Percentiles rank a stretch among this genome's conserved stretches.
These are phyloP conservation scores for Pueraria montana DNA, from an alignment of 306 rosid species.

Conservation along the genomic window DNA sequence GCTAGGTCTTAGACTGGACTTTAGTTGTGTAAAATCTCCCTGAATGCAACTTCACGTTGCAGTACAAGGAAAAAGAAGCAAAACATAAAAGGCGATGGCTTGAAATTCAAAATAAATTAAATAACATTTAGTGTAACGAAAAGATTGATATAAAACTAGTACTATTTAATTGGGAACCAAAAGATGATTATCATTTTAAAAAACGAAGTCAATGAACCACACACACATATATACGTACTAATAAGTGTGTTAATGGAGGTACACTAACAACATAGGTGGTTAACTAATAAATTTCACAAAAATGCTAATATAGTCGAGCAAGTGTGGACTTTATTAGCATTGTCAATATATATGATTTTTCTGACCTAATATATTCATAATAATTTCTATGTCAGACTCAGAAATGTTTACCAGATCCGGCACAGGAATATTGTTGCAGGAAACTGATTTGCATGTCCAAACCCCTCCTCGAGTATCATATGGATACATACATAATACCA, in stretches of 20 bases:
- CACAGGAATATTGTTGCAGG: constrained; percentile 39
- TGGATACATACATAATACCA: background rate
- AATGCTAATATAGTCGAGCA: constrained; percentile 32
- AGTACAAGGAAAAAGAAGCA: constrained; percentile 22
- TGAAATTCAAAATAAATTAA: constrained; percentile 25
- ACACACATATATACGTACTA: background rate
- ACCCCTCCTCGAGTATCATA: background rate
- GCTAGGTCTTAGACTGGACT: constrained; percentile 41
- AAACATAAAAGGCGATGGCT: constrained; percentile 10
- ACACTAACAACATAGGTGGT: constrained; percentile 38
- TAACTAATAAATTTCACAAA: constrained; percentile 10
- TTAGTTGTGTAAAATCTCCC: constrained; percentile 27
- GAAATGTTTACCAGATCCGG: constrained; percentile 34
- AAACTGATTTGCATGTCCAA: background rate
- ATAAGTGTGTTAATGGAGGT: constrained; percentile 41
- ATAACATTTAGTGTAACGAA: background rate
- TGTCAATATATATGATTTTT: constrained; percentile 14
- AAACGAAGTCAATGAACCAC: constrained; percentile 33
- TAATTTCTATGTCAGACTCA: constrained; percentile 27
- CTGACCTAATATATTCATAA: constrained; percentile 1
- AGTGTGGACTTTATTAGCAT: background rate
- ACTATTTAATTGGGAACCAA: background rate
- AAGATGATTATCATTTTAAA: background rate
- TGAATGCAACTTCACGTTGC: constrained; percentile 47
- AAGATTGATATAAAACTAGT: background rate